Percentiles rank a stretch among this genome's conserved stretches.
Evolutionary conservation across 2,329 filamentous ascomycete species (phyloP).

Genomic region (Aspergillus awamori): DNA sequence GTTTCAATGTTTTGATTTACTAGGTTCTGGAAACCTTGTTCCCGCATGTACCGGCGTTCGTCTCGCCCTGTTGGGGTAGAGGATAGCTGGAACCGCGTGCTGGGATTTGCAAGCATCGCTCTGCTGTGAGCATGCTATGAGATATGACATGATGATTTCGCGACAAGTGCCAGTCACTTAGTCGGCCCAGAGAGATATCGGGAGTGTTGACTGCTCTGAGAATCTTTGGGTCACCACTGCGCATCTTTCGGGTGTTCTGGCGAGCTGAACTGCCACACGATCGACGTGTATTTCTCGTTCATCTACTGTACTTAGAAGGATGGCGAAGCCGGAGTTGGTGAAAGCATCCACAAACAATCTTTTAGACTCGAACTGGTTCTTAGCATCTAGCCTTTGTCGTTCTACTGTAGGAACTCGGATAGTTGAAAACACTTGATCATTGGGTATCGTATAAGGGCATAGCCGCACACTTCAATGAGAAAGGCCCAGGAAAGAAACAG

Average conservation of each 20-base stretch:
- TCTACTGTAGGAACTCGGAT: constrained; percentile 7
- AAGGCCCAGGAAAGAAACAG: constrained; percentile 6
- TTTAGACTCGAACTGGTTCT: constrained; percentile 4
- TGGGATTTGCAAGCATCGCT: constrained; percentile 11
- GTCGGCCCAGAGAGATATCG: not conserved
- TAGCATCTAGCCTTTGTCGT: not conserved
- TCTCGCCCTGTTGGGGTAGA: not conserved
- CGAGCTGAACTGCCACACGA: not conserved
- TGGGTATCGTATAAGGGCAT: constrained; percentile 23
- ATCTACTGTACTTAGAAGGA: constrained; percentile 19
- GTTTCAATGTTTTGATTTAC: not conserved
- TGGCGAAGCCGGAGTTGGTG: constrained; percentile 18
- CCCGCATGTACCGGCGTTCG: not conserved
- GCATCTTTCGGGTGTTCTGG: not conserved
- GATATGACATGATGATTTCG: constrained; percentile 16
- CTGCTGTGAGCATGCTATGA: constrained; percentile 12
- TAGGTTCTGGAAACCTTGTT: constrained; percentile 20
- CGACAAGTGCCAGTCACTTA: not conserved
- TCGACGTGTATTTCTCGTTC: constrained; percentile 1
- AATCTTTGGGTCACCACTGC: not conserved
- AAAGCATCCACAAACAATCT: constrained; percentile 4
- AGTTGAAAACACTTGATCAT: constrained; percentile 12
- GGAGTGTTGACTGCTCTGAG: not conserved
- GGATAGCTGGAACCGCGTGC: constrained; percentile 11
- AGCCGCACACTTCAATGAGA: constrained; percentile 2